Percentiles rank a stretch among this genome's conserved stretches.
Evolutionary conservation across 345 rosid genomes (phyloP).

Genomic region (Gossypium stocksii): DNA sequence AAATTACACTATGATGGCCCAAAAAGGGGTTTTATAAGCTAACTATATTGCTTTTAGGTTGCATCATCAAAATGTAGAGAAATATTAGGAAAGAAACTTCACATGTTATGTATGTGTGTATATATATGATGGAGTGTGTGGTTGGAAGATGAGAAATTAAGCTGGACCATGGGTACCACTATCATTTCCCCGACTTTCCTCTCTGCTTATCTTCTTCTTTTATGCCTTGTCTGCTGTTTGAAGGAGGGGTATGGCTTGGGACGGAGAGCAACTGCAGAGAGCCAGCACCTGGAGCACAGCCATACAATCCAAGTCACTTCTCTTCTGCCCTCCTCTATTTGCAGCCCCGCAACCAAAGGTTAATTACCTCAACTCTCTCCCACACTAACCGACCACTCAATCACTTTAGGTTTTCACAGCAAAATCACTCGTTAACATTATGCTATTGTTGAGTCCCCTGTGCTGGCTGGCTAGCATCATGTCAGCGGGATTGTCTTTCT

Average conservation of each 20-base stretch:
- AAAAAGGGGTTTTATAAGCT: too few relatives aligned
- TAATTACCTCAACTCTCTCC: neutral
- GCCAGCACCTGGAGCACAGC: neutral
- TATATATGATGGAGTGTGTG: neutral
- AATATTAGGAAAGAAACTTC: too few relatives aligned
- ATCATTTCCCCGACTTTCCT: conserved; percentile 12
- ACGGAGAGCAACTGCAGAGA: neutral
- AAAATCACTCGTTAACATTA: neutral
- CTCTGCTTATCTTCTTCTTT: conserved; percentile 13
- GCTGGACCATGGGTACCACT: conserved; percentile 9
- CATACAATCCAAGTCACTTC: conserved; percentile 40
- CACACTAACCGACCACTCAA: neutral
- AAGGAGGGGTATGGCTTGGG: conserved; percentile 26
- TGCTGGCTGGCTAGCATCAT: neutral
- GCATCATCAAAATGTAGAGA: too few relatives aligned
- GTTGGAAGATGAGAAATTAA: neutral
- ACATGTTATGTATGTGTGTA: too few relatives aligned
- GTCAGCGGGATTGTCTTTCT: neutral
- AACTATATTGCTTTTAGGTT: too few relatives aligned
- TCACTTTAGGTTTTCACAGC: neutral
- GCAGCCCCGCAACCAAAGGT: conserved; percentile 50
- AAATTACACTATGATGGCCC: too few relatives aligned
- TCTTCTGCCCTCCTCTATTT: conserved; percentile 49
- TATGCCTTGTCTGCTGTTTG: conserved; percentile 19
- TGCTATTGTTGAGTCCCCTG: neutral